Conservation (phyloP, 1,284 basidiomycete species). For the Boletus smithii region DNA sequence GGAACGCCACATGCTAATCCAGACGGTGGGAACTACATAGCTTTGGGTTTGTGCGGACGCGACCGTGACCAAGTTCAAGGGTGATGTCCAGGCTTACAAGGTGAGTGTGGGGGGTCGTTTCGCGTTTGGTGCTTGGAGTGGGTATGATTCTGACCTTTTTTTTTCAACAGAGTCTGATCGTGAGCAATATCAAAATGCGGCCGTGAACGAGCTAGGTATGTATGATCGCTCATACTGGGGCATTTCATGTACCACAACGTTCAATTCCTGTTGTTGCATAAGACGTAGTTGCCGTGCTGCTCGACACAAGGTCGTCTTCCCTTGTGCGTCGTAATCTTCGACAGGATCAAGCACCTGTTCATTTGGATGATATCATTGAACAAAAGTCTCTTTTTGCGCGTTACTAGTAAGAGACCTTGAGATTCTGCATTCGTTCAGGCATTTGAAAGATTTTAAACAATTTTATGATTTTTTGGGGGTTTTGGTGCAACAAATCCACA, state of each 20-base stretch:
- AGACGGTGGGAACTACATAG: too few relatives aligned
- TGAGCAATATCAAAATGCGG: constrained; percentile 71
- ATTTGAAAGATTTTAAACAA: too few relatives aligned
- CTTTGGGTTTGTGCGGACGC: constrained; percentile 90
- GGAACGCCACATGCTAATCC: too few relatives aligned
- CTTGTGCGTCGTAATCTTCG: not conserved
- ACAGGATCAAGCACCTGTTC: too few relatives aligned
- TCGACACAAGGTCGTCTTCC: too few relatives aligned
- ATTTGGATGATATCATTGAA: too few relatives aligned
- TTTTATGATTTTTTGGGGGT: not conserved
- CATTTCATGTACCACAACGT: not conserved
- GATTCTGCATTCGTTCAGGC: too few relatives aligned
- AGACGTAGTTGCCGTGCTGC: not conserved
- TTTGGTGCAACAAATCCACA: not conserved
- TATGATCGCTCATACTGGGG: not conserved
- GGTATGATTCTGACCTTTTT: too few relatives aligned
- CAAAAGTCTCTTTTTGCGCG: too few relatives aligned
- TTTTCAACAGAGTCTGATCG: constrained; percentile 64
- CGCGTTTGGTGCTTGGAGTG: too few relatives aligned
- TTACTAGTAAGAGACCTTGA: too few relatives aligned
- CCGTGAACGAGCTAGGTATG: constrained; percentile 32
- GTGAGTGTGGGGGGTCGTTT: too few relatives aligned
- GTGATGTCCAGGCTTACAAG: constrained; percentile 93
- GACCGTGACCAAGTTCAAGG: constrained; percentile 80
- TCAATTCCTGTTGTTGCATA: not conserved